Conservation (phyloP, 83 land plant species). For the Picea engelmannii region DNA sequence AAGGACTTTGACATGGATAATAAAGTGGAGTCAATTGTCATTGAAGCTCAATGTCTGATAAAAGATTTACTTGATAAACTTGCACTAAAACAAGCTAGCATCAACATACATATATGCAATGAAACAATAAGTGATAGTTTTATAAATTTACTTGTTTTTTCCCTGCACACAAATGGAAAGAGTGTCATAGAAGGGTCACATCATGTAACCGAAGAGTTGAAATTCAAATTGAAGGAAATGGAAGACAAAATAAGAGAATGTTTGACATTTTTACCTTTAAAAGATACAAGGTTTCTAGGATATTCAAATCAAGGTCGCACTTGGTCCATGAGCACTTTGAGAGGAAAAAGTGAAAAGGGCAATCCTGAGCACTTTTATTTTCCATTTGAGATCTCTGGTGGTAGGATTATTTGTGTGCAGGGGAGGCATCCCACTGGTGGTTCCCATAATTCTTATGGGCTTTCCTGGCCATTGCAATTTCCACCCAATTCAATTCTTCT, state of each 20-base stretch:
- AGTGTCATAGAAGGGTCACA: not conserved
- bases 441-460: slow-evolving; percentile 56
- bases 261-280: slow-evolving; percentile 13
- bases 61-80: not conserved
- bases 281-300: slow-evolving; percentile 12
- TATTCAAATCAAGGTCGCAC: not conserved
- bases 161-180: not conserved
- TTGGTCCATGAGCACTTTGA: slow-evolving; percentile 36
- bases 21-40: not conserved
- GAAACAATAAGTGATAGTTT: not conserved
- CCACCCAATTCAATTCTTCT: slow-evolving; percentile 37
- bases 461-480: slow-evolving; percentile 43
- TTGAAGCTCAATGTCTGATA: not conserved
- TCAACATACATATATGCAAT: not conserved
- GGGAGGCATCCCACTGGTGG: slow-evolving; percentile 59
- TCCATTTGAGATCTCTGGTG: slow-evolving; percentile 49
- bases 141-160: not conserved
- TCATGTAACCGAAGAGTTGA: not conserved
- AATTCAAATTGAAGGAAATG: slow-evolving; percentile 4
- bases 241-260: not conserved
- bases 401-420: slow-evolving; percentile 53
- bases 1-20: too few species aligned
- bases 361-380: slow-evolving; percentile 46
- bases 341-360: slow-evolving; percentile 25
- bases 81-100: not conserved